Evolutionary conservation across 306 rosid genomes (phyloP), one percentile per base, ranked within the genome.

Genomic region (Prunus dulcis): DNA sequence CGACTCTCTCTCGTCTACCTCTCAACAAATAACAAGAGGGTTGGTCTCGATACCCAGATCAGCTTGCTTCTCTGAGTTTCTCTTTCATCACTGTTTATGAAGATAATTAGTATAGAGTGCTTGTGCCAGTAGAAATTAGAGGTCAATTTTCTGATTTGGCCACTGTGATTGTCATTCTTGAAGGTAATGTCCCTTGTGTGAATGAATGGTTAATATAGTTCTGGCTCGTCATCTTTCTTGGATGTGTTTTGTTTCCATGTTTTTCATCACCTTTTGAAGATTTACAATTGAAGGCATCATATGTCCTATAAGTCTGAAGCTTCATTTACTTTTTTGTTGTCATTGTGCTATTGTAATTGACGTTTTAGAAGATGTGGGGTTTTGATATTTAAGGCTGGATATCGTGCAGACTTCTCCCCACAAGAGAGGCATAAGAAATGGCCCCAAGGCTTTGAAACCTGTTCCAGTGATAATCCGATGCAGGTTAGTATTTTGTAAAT

Each of bases 381-480:
- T 43, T 67, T 67, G 71, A 67, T 45, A 17, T 45, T n/a, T 49
- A 45, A 25, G 70, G 67, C 49, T 64, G 81, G 51, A 12, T 73
- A 14, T 67, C 6, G 19, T 81, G 87, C 82, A 91, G 93, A 52
- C 66, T 45, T 72, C 78, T 81, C 81, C 75, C 23, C 81, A 81
- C 75, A 81, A 72, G 81, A 81, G 81, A 77, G 81, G 81, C 89
- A 89, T 84, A 77, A 81, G 96, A 73, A 91, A 91, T 82, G 98
- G 93, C 25, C 97, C 97, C 5, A 93, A 79, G 86, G 98, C 97
- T 72, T 70, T 91, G 71, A 89, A 93, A 81, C 97, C 97, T 38
- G 68, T 71, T 74, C 97, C 96, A 1, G 96, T 93, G 68, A 88
- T 93, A 63, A 72, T 88, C 61, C 81, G 88, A 47, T 92, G 97